Evolutionary conservation across 345 rosid species (phyloP).

Genomic region (Boechera divaricarpa): DNA sequence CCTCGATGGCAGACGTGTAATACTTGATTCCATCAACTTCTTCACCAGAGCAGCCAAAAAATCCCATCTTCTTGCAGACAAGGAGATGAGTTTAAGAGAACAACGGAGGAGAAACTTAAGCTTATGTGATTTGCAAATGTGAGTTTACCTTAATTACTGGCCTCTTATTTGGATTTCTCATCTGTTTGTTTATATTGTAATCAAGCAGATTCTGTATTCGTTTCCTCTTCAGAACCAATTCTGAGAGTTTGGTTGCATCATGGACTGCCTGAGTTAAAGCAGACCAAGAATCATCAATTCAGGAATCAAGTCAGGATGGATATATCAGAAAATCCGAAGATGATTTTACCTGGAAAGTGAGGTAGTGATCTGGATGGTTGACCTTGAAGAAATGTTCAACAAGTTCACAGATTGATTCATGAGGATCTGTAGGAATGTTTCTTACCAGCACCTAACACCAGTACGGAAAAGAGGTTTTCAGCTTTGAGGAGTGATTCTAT

Average conservation of each 20-base stretch:
- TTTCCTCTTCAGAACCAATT: slow-evolving; percentile 65
- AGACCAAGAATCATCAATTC: slow-evolving; percentile 24
- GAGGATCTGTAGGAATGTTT: slow-evolving; percentile 87
- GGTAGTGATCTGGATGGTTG: slow-evolving; percentile 87
- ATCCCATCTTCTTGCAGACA: slow-evolving; percentile 63
- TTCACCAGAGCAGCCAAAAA: slow-evolving; percentile 78
- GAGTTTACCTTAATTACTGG: slow-evolving; percentile 66
- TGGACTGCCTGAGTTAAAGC: slow-evolving; percentile 68
- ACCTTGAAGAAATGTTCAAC: slow-evolving; percentile 92
- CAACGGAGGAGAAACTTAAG: background rate
- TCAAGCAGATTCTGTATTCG: slow-evolving; percentile 82
- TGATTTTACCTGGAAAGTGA: slow-evolving; percentile 68
- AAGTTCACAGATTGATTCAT: slow-evolving; percentile 87
- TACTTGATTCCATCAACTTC: slow-evolving; percentile 79
- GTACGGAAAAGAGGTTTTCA: background rate
- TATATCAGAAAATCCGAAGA: slow-evolving; percentile 22
- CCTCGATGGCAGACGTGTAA: slow-evolving; percentile 67
- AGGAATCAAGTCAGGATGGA: slow-evolving; percentile 35
- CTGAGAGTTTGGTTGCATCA: slow-evolving; percentile 74
- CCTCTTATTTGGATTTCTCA: slow-evolving; percentile 55
- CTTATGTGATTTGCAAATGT: slow-evolving; percentile 11
- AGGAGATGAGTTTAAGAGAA: slow-evolving; percentile 12
- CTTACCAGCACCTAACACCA: slow-evolving; percentile 74
- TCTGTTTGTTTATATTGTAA: slow-evolving; percentile 66
- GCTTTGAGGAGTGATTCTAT: background rate